A percentile compares a stretch with the other conserved stretches of the same genome.
Conservation (phyloP, 768 basidiomycete genomes). For the Lentinula raphanica region DNA sequence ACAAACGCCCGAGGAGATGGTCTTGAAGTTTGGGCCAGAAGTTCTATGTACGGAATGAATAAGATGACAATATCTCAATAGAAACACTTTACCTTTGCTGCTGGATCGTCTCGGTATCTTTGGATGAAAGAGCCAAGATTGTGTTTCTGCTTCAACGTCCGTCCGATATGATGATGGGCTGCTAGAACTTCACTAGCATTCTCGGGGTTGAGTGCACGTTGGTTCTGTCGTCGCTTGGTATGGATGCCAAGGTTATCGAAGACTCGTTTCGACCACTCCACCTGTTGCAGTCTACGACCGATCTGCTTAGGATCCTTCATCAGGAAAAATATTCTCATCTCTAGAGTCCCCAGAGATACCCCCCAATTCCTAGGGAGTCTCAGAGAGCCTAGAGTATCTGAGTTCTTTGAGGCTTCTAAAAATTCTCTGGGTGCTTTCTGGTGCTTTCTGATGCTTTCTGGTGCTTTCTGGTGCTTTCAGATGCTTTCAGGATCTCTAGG, state of each 20-base stretch:
- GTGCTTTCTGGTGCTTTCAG: too few relatives aligned
- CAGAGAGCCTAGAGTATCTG: too few relatives aligned
- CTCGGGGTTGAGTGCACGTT: slow-evolving; percentile 19
- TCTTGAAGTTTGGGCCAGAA: slow-evolving; percentile 24
- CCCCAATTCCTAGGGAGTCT: too few relatives aligned
- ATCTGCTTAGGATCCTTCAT: not conserved
- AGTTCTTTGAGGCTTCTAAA: too few relatives aligned
- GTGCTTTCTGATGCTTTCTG: too few relatives aligned
- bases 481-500: too few relatives aligned
- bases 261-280: not conserved
- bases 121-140: not conserved
- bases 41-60: slow-evolving; percentile 11
- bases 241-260: not conserved
- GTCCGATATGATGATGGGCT: not conserved
- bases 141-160: too few relatives aligned
- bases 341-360: too few relatives aligned
- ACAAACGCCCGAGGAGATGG: slow-evolving; percentile 22
- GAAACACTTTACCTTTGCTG: not conserved
- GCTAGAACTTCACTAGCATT: too few relatives aligned
- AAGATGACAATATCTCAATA: not conserved
- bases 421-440: too few relatives aligned
- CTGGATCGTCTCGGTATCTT: not conserved
- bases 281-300: not conserved
- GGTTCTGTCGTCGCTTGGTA: slow-evolving; percentile 1
- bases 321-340: too few relatives aligned